Evolutionary conservation across 768 basidiomycete genomes (phyloP), one percentile per base, ranked within the genome.

Genomic region (Rhodosporidiobolus sp.): DNA sequence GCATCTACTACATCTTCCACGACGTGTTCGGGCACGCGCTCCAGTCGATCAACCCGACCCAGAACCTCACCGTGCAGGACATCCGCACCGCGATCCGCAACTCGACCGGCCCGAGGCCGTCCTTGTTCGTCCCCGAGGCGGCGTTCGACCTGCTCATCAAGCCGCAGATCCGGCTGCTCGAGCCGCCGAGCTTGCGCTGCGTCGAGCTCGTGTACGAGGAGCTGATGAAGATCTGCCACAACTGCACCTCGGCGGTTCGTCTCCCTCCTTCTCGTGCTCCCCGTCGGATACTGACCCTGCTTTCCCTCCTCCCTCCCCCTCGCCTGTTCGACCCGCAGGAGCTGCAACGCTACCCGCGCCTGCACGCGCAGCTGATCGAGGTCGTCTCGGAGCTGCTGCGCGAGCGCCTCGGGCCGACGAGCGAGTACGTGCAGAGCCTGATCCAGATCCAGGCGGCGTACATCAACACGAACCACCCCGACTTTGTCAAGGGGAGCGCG

Each of bases 1-100:
- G 96, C 65, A 93, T 99, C 82, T 98, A 98, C 82, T 98, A 98
- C 83, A 98, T 99, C 80, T 99, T 99, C 86, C 93, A 98, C 80
- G 96, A 98, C 78, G 87, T 98, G 64, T 99, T 98, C 79, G 96
- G 96, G 3, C 86, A 90, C 63, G 96, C 95, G 2, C 87, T 99
- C 12, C 86, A 88, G 66, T 89, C 87, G 11, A 92, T 99, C 78
- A 90, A 98, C 79, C 89, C 96, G 1, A 92, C 93, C 22, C 85
- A 88, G 59, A 94, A 94, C 79, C 85, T 99, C 65, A 93, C 94
- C 69, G 88, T 90, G 70, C 90, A 91, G 77, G 96, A 99, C 79
- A 98, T 99, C 79, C 88, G 95, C 32, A 99, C 96, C 9, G 96
- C 96, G 35, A 99, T 99, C 76, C 88, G 96, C 38, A 99, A 99